These are phyloP conservation scores for Pichia sp. DNA, from an alignment of 1,139 yeast species.

Conservation along the genomic window DNA sequence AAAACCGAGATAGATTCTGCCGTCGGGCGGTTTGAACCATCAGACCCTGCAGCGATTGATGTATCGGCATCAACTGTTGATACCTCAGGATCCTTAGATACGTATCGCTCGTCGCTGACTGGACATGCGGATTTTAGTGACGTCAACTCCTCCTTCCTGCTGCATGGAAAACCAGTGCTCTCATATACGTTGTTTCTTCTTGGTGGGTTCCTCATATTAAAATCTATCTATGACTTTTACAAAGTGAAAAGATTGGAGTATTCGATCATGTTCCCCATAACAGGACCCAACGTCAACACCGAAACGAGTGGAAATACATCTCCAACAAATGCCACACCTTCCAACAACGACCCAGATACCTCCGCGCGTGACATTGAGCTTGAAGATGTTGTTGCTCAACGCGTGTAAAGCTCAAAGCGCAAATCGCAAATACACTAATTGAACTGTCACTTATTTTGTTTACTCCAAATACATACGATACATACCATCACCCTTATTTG, in stretches of 20 bases:
- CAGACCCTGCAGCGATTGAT: conserved; percentile 49
- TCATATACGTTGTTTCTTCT: conserved; percentile 58
- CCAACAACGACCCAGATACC: too few relatives aligned
- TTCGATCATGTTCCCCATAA: conserved; percentile 43
- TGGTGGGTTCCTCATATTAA: conserved; percentile 60
- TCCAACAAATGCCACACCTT: too few relatives aligned
- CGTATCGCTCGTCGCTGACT: conserved; percentile 35
- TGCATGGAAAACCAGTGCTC: conserved; percentile 33
- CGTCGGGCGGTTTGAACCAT: conserved; percentile 39
- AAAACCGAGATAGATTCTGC: conserved; percentile 22
- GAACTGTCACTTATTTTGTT: too few relatives aligned
- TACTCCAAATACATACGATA: too few relatives aligned
- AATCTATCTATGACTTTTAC: conserved; percentile 63
- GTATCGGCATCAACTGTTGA: conserved; percentile 26
- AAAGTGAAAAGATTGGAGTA: conserved; percentile 74
- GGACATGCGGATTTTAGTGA: conserved; percentile 11
- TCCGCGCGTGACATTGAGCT: too few relatives aligned
- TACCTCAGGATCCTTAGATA: conserved; percentile 40
- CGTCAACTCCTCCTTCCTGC: not conserved
- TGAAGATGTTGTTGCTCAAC: too few relatives aligned
- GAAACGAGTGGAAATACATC: too few relatives aligned
- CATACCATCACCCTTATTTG: too few relatives aligned
- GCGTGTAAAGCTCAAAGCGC: too few relatives aligned
- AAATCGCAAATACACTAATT: too few relatives aligned
- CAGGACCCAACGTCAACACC: conserved; percentile 1